Conservation (phyloP, 192 early-diverging fungal species). For the Rhizophagus clarus region DNA sequence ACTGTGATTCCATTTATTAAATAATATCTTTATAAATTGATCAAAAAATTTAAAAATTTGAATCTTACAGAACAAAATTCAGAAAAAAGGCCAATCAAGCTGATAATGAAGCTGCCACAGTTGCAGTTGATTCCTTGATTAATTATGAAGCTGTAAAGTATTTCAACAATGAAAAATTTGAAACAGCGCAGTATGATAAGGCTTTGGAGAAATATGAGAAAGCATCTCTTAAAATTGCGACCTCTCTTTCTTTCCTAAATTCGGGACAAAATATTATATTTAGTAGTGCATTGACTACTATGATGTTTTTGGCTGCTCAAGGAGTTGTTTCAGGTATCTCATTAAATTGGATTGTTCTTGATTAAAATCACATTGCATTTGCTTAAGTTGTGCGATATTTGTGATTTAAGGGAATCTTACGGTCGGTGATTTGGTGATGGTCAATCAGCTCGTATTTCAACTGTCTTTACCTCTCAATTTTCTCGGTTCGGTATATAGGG, state of each 20-base stretch:
- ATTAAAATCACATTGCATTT: not conserved
- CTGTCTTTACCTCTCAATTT: constrained; percentile 97
- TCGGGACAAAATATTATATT: constrained; percentile 97
- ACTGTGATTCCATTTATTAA: constrained; percentile 23
- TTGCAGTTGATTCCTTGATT: constrained; percentile 93
- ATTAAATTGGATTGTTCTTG: not conserved
- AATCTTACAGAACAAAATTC: constrained; percentile 64
- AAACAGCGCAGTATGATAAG: constrained; percentile 85
- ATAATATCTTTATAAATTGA: not conserved
- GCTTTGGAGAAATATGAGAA: constrained; percentile 90
- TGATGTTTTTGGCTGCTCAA: constrained; percentile 96
- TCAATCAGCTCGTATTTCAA: constrained; percentile 98
- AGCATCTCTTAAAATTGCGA: constrained; percentile 88
- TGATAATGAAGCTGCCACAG: constrained; percentile 93
- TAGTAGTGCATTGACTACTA: constrained; percentile 83
- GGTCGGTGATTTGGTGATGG: constrained; percentile 97
- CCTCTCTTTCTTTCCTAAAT: constrained; percentile 89
- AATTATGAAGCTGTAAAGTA: constrained; percentile 98
- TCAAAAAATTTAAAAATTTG: not conserved
- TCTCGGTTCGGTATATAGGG: constrained; percentile 95
- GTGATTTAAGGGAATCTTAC: constrained; percentile 73
- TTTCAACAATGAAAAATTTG: constrained; percentile 91
- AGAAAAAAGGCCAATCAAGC: constrained; percentile 93
- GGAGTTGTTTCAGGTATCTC: constrained; percentile 65
- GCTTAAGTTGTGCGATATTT: not conserved